These are phyloP conservation scores for Zygotorulaspora sp. DNA, from an alignment of 805 yeast genomes.

Conservation along the genomic window DNA sequence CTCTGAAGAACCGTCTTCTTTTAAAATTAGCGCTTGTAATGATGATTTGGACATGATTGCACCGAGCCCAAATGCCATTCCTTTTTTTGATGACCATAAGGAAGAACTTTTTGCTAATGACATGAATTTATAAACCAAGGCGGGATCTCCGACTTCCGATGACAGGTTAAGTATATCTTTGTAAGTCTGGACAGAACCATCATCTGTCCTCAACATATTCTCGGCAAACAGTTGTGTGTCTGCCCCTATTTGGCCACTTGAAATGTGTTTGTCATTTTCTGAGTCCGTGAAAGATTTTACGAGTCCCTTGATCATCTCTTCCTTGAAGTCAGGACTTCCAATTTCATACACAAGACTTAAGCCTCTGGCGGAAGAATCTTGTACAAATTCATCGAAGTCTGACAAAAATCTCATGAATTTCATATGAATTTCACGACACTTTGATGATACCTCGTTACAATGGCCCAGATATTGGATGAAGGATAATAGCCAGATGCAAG, in stretches of 20 bases:
- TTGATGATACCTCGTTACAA: conserved; percentile 36
- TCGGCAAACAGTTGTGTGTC: conserved; percentile 85
- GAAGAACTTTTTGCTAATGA: conserved; percentile 82
- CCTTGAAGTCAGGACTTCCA: conserved; percentile 64
- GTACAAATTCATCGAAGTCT: conserved; percentile 81
- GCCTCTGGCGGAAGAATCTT: conserved; percentile 89
- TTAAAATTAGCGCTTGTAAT: conserved; percentile 54
- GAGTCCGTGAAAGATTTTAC: conserved; percentile 75
- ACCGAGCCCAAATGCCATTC: conserved; percentile 90
- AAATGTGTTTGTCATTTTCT: conserved; percentile 37
- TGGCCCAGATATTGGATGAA: conserved; percentile 69
- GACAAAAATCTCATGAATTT: conserved; percentile 74
- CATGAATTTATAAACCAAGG: conserved; percentile 91
- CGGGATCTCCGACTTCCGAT: conserved; percentile 92
- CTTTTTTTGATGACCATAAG: conserved; percentile 88
- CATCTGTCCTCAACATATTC: conserved; percentile 73
- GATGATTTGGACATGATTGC: conserved; percentile 76
- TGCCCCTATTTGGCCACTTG: conserved; percentile 64
- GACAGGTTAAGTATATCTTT: conserved; percentile 85
- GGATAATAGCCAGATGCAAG: conserved; percentile 83
- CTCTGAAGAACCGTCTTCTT: conserved; percentile 50
- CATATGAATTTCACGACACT: conserved; percentile 60
- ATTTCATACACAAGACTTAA: conserved; percentile 73
- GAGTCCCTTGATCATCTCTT: conserved; percentile 66
- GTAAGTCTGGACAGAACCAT: conserved; percentile 85